Evolutionary conservation across 2,329 filamentous ascomycete genomes (phyloP).

Genomic region (Westerdykella sp.): DNA sequence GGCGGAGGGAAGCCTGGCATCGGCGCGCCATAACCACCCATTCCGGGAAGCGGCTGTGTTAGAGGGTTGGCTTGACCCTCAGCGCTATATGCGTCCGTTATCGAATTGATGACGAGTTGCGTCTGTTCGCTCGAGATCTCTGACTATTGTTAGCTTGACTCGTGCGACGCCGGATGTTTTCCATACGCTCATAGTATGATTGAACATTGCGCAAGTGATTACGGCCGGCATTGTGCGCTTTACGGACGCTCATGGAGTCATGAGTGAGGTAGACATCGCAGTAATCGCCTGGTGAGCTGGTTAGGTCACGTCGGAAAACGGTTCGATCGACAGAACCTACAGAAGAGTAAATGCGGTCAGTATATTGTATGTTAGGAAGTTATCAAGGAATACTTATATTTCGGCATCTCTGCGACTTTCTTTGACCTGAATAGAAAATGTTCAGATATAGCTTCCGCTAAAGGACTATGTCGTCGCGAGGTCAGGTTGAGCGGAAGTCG

Average conservation of each 20-base stretch:
- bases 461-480: no score
- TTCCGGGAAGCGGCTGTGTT: conserved; percentile 52
- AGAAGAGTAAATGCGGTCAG: conserved; percentile 57
- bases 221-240: conserved; percentile 92
- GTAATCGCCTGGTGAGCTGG: conserved; percentile 63
- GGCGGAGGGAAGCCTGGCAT: conserved; percentile 59
- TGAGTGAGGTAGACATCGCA: conserved; percentile 99
- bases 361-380: neutral
- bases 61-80: conserved; percentile 91
- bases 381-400: conserved; percentile 59
- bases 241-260: conserved; percentile 99
- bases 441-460: no score
- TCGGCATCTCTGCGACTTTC: conserved; percentile 55
- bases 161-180: neutral
- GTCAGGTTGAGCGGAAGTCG: no score
- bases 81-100: conserved; percentile 90
- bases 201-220: conserved; percentile 97
- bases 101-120: conserved; percentile 96
- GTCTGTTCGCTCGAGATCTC: conserved; percentile 98
- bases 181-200: conserved; percentile 91
- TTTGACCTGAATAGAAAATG: no score
- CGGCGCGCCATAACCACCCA: conserved; percentile 40
- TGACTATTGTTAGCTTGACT: conserved; percentile 28
- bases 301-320: conserved; percentile 7
- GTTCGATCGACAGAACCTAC: conserved; percentile 41